Evolutionary conservation across 495 filamentous ascomycete genomes (phyloP), one percentile per base, ranked within the genome.

Genomic region (Penicillium mononematosum): DNA sequence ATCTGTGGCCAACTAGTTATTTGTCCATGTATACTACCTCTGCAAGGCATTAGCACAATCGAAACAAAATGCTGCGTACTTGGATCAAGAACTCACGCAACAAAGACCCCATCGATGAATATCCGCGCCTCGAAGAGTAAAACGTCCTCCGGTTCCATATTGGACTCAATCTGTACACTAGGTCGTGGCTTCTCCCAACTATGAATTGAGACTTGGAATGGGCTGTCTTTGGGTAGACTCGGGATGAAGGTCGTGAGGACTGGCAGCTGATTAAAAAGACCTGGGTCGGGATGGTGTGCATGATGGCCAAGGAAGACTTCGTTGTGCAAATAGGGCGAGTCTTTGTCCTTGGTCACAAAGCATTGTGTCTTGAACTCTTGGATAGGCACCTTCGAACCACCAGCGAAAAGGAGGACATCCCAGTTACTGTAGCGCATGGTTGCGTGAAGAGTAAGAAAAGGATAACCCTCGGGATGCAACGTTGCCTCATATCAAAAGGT

Each of bases 331-430:
- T 73, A 73, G 6, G 74, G 70, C 20, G 71, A 76, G 6, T 72
- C 74, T 52, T 77, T 67, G 65, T 92, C 89, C 38, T 83, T 83
- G 38, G 86, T 81, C 17, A 88, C 88, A 70, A 86, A 88, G 70
- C 90, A 96, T 61, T 84, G 81, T 16, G 90, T 91, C 65, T 86
- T 88, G 82, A 94, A 96, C 68, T 96, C 91, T 67, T 92, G 90
- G 43, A 93, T 70, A 9, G 91, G 91, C 17, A 88, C 78, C 58
- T 81, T 82, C 51, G 74, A 79, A 31, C 71, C 71, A 43, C 77
- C 73, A 2, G 90, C 87, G 70, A 95, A 94, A 54, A 96, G 76
- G 48, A 95, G 84, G 50, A 93, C 80, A 66, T 95, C 91, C 91
- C 91, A 94, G 62, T 87, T 85, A 55, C 88, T 80, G 77, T 89